Percentiles rank a stretch among this genome's conserved stretches.
Conservation (phyloP, 306 rosid genomes). For the Vigna unguiculata region DNA sequence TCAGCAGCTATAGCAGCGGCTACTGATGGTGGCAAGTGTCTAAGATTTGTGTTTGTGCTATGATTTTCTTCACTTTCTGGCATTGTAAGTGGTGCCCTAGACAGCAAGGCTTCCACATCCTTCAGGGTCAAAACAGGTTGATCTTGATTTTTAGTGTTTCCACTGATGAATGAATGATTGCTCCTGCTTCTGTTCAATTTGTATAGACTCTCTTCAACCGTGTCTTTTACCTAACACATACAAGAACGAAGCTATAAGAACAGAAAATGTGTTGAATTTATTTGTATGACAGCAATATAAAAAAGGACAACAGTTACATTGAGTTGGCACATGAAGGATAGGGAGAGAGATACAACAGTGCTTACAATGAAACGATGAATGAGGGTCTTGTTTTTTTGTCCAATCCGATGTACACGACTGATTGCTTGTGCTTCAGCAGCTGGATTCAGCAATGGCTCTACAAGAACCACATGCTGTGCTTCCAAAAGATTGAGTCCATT, state of each 20-base stretch:
- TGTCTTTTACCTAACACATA: constrained; percentile 72
- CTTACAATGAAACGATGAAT: constrained; percentile 86
- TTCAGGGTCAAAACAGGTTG: constrained; percentile 79
- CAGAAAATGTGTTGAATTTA: background rate
- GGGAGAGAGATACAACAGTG: constrained; percentile 28
- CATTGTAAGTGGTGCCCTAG: constrained; percentile 53
- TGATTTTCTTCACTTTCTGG: constrained; percentile 58
- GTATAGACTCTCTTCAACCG: constrained; percentile 91
- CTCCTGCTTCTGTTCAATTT: constrained; percentile 81
- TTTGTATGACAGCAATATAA: background rate
- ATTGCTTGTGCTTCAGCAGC: constrained; percentile 98
- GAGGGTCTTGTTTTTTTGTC: constrained; percentile 73
- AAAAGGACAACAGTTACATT: background rate
- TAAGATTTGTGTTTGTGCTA: constrained; percentile 52
- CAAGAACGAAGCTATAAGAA: constrained; percentile 24
- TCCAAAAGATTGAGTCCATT: constrained; percentile 95
- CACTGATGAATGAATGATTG: constrained; percentile 68
- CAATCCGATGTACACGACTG: constrained; percentile 93
- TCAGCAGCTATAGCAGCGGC: constrained; percentile 94
- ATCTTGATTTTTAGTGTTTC: constrained; percentile 86
- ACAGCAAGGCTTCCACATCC: constrained; percentile 78
- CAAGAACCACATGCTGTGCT: constrained; percentile 92
- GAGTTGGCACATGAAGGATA: background rate
- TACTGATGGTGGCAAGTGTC: constrained; percentile 80
- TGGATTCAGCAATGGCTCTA: constrained; percentile 94